A percentile compares a stretch with the other conserved stretches of the same genome.
phyloP scores from a whole-genome alignment of 1,139 yeast genomes.

The Saccharomyces hybrid region DNA sequence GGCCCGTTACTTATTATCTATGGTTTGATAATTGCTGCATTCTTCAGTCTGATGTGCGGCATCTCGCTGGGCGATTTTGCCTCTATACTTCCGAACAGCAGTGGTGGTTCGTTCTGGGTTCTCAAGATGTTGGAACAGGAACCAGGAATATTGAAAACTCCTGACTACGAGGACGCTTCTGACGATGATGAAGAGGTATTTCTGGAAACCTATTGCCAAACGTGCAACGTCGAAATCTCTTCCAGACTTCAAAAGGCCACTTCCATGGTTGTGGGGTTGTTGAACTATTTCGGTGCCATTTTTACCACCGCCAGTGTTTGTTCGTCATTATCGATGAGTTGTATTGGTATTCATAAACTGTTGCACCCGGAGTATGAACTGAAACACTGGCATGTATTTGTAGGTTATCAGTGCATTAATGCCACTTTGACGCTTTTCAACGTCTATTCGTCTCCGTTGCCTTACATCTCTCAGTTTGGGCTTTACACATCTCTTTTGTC shows the following conservation, averaged over 20 bases:
- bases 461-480: slow-evolving; percentile 38
- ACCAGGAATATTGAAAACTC: neutral
- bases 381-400: slow-evolving; percentile 47
- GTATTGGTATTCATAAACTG: slow-evolving; percentile 46
- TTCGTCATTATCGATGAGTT: slow-evolving; percentile 41
- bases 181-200: slow-evolving; percentile 2
- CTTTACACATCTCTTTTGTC: slow-evolving; percentile 44
- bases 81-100: slow-evolving; percentile 49
- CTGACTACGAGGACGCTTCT: neutral
- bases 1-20: slow-evolving; percentile 45
- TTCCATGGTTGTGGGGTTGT: slow-evolving; percentile 13
- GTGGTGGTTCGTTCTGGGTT: slow-evolving; percentile 59
- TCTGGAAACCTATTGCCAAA: slow-evolving; percentile 4
- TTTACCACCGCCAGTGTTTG: slow-evolving; percentile 54
- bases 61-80: slow-evolving; percentile 47
- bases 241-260: slow-evolving; percentile 31
- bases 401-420: slow-evolving; percentile 36
- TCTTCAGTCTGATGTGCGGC: slow-evolving; percentile 40
- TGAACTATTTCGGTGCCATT: slow-evolving; percentile 41
- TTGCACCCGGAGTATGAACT: slow-evolving; percentile 39
- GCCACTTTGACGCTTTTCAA: slow-evolving; percentile 32
- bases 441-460: slow-evolving; percentile 34
- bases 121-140: slow-evolving; percentile 38
- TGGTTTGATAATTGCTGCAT: slow-evolving; percentile 45
- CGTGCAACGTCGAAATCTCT: slow-evolving; percentile 31